These are phyloP conservation scores for Calonectria hawksworthii DNA, from an alignment of 2,329 filamentous ascomycete genomes.

Conservation along the genomic window DNA sequence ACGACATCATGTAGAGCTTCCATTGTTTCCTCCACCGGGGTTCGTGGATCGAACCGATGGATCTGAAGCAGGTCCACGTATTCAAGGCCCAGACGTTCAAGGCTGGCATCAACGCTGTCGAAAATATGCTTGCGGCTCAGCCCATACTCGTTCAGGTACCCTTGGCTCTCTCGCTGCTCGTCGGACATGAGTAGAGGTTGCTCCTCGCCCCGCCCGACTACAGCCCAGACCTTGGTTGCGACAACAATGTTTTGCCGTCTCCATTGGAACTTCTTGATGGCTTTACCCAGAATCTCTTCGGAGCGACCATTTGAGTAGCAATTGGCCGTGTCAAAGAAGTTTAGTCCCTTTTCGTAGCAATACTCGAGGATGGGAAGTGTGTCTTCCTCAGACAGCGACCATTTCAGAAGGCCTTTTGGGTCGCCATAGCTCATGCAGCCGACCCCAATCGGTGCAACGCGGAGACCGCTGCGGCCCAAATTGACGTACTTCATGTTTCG, in stretches of 20 bases:
- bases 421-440: constrained; percentile 2
- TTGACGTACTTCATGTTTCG: background rate
- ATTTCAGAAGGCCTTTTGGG: background rate
- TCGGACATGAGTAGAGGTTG: background rate
- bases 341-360: background rate
- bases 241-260: background rate
- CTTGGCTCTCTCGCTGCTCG: background rate
- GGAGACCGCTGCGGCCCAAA: background rate
- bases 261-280: constrained; percentile 2
- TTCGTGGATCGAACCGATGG: background rate
- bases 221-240: background rate
- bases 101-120: background rate
- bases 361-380: background rate
- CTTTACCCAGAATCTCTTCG: background rate
- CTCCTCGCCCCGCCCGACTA: background rate
- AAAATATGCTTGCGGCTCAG: constrained; percentile 1
- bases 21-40: background rate
- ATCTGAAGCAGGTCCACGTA: constrained; percentile 6
- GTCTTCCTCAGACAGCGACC: background rate
- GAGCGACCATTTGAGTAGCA: constrained; percentile 3
- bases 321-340: constrained; percentile 6
- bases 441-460: background rate
- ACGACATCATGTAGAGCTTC: background rate
- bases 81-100: background rate
- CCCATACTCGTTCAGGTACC: background rate